Percentiles rank a stretch among this genome's conserved stretches.
Evolutionary conservation across 306 rosid species (phyloP).

Genomic region (Myrica gale): DNA sequence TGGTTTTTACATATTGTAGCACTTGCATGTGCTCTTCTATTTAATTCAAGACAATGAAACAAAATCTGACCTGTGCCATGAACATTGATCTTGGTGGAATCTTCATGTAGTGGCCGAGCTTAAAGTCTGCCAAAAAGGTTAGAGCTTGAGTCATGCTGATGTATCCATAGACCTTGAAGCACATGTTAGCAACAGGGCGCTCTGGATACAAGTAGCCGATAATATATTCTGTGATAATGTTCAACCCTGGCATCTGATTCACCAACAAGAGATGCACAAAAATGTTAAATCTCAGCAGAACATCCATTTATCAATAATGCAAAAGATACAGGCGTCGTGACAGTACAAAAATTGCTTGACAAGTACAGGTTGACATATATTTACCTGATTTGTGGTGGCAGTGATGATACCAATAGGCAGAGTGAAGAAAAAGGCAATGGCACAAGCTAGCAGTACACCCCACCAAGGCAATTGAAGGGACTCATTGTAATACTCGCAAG

Average conservation of each 20-base stretch:
- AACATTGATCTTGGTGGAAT: constrained; percentile 94
- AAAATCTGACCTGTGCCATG: constrained; percentile 67
- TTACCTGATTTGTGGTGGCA: constrained; percentile 87
- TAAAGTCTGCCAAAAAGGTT: constrained; percentile 62
- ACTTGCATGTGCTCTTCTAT: neutral
- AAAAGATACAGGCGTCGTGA: neutral
- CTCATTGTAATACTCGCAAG: constrained; percentile 48
- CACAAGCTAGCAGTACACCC: constrained; percentile 79
- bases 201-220: constrained; percentile 87
- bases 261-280: constrained; percentile 18
- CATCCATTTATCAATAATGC: neutral
- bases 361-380: neutral
- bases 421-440: constrained; percentile 56
- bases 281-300: constrained; percentile 8
- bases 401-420: constrained; percentile 68
- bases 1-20: neutral
- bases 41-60: neutral
- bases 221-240: constrained; percentile 78
- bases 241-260: constrained; percentile 71
- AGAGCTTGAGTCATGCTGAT: constrained; percentile 84
- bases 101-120: constrained; percentile 96
- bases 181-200: constrained; percentile 92
- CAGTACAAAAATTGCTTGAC: neutral
- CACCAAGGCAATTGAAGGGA: constrained; percentile 89
- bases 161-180: constrained; percentile 94